Percentiles rank a stretch among this genome's conserved stretches.
Evolutionary conservation across 768 basidiomycete genomes (phyloP).

Genomic region (Termitomyces sp.): DNA sequence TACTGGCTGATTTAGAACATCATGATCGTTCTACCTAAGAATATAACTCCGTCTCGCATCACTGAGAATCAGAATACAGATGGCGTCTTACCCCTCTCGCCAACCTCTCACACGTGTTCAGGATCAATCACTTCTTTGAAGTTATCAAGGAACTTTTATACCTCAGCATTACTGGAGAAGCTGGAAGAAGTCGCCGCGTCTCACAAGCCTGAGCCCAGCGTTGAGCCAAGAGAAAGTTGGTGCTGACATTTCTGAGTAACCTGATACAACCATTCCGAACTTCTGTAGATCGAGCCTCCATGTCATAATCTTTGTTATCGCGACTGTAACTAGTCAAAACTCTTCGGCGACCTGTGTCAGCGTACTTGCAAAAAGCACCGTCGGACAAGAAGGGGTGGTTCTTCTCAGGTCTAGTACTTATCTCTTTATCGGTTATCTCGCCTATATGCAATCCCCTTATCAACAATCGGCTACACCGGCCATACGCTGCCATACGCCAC

Average conservation of each 20-base stretch:
- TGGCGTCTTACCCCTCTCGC: slow-evolving; percentile 7
- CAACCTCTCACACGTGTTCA: background rate
- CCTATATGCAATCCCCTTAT: background rate
- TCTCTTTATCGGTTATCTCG: background rate
- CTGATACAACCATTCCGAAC: background rate
- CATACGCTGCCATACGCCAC: background rate
- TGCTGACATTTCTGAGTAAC: slow-evolving; percentile 59
- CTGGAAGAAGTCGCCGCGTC: slow-evolving; percentile 49
- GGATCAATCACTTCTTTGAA: slow-evolving; percentile 29
- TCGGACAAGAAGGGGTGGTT: background rate
- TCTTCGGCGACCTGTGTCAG: background rate
- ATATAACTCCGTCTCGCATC: slow-evolving; percentile 65
- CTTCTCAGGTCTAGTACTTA: background rate
- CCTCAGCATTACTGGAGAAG: slow-evolving; percentile 37
- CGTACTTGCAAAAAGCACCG: background rate
- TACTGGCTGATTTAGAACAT: slow-evolving; percentile 45
- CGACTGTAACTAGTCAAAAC: background rate
- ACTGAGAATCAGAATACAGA: slow-evolving; percentile 69
- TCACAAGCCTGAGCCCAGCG: slow-evolving; percentile 51
- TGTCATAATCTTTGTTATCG: background rate
- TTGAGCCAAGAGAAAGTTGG: slow-evolving; percentile 64
- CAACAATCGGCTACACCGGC: too few relatives aligned
- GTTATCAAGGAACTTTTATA: slow-evolving; percentile 34
- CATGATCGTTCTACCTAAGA: slow-evolving; percentile 78
- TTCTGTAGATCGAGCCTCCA: background rate